Percentiles rank a stretch among this genome's conserved stretches.
These are phyloP conservation scores for Theileria annulata DNA, from an alignment of 169 alveolate species.

Conservation along the genomic window DNA sequence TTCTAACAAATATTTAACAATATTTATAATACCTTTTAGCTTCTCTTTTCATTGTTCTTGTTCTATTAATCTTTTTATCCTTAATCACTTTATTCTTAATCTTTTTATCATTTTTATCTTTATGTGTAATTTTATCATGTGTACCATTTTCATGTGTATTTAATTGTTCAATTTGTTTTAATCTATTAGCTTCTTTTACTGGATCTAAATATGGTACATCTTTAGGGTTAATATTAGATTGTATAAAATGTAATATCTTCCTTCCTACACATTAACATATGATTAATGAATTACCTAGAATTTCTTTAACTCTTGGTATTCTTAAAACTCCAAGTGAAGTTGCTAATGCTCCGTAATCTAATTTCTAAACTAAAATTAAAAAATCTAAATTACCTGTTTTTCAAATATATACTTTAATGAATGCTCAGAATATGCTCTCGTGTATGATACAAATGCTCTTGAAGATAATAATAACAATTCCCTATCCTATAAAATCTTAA, in stretches of 20 bases:
- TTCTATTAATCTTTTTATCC: constrained; percentile 28
- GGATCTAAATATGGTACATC: constrained; percentile 48
- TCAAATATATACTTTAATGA: constrained; percentile 46
- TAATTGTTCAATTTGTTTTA: constrained; percentile 15
- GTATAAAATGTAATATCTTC: constrained; percentile 27
- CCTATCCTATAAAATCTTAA: constrained; percentile 12
- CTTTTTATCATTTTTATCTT: no score
- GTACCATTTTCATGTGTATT: no score
- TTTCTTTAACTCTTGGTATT: constrained; percentile 92
- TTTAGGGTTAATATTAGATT: constrained; percentile 23
- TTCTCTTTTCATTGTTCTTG: constrained; percentile 77
- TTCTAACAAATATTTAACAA: not conserved
- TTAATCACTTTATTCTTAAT: constrained; percentile 6
- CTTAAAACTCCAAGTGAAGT: constrained; percentile 86
- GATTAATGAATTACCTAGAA: constrained; percentile 71
- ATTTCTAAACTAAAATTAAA: not conserved
- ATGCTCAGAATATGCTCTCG: constrained; percentile 79
- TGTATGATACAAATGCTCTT: constrained; percentile 90
- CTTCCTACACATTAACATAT: constrained; percentile 16
- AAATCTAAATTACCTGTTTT: constrained; percentile 7
- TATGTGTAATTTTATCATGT: no score
- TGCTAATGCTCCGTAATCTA: constrained; percentile 77
- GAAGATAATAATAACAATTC: constrained; percentile 33
- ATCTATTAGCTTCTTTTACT: constrained; percentile 38
- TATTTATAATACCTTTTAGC: constrained; percentile 34